Conservation (phyloP, 306 rosid species). For the apple (Malus domestica) region ASM211411v1 NC_041790.1:30755501-30756000, state of each 20-base stretch:
- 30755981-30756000: conserved; percentile 24
- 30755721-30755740: background rate
- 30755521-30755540: background rate
- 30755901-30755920: conserved; percentile 91
- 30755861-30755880: background rate
- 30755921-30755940: conserved; percentile 74
- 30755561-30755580: background rate
- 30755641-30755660: background rate
- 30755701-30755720: background rate
- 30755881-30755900: conserved; percentile 56
- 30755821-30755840: background rate
- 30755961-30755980: conserved; percentile 94
- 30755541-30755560: background rate
- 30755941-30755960: conserved; percentile 86
- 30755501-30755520: background rate
- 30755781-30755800: background rate
- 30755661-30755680: background rate
- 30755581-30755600: background rate
- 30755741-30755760: background rate
- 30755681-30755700: background rate
- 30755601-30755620: background rate
- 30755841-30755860: background rate
- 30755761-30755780: background rate
- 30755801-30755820: background rate
- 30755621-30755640: background rate